Percentiles rank a stretch among this genome's conserved stretches.
phyloP scores from a whole-genome alignment of 1,284 basidiomycete species.

The Boletus mariae region DNA sequence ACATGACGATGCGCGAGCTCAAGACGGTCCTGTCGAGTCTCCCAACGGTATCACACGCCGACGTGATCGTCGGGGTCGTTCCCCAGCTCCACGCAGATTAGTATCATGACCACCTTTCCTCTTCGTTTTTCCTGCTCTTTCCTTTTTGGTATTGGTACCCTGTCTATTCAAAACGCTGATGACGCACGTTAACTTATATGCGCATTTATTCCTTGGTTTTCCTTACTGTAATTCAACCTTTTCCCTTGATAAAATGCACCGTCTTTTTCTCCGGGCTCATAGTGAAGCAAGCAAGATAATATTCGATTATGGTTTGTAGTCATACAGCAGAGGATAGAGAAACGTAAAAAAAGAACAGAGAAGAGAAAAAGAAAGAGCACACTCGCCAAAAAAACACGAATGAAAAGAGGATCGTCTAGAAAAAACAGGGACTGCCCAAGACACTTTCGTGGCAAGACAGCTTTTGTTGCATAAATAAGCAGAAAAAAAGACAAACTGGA shows the following conservation, averaged over 20 bases:
- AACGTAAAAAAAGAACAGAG: no score
- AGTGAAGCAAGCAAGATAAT: not conserved
- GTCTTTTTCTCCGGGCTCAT: not conserved
- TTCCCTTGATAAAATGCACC: not conserved
- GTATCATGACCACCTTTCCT: not conserved
- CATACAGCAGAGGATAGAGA: slow-evolving; percentile 1
- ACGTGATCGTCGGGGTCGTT: not conserved
- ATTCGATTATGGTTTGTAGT: slow-evolving; percentile 4
- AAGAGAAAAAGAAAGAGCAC: no score
- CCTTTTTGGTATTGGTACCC: no score
- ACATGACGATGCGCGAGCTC: not conserved
- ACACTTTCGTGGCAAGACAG: slow-evolving; percentile 7
- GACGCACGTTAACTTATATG: not conserved
- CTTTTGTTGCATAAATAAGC: slow-evolving; percentile 29
- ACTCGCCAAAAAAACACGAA: not conserved
- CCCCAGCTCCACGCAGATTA: not conserved
- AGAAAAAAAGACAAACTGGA: not conserved
- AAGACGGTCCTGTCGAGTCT: not conserved
- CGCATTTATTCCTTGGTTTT: not conserved
- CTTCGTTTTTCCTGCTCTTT: not conserved
- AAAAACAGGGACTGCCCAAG: not conserved
- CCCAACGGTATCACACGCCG: not conserved
- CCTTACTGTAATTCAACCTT: not conserved
- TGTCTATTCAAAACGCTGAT: not conserved
- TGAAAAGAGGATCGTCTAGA: not conserved